Evolutionary conservation across 1,284 basidiomycete species (phyloP), one percentile per base, ranked within the genome.

Genomic region (Ganoderma lingzhi): DNA sequence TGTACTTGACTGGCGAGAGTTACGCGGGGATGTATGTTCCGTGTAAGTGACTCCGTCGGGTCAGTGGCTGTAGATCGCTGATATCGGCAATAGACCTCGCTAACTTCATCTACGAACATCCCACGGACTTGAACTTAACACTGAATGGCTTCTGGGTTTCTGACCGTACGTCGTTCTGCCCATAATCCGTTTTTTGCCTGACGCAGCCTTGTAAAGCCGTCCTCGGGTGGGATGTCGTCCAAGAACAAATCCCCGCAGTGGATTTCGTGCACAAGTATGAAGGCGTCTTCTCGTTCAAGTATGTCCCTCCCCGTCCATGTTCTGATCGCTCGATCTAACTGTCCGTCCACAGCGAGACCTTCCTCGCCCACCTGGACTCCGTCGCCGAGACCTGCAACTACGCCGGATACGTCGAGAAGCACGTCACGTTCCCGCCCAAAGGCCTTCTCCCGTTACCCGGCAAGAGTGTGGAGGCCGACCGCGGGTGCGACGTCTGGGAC

Each of bases 61-160:
- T 3, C 56, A 2, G 8, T 5, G 19, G 35, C n/a, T 14, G 28
- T 2, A 14, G 30, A 41, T n/a, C 41, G 56, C 9, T 45, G 45
- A 65, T 35, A 8, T 42, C 2, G 15, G 61, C 6, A 44, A 44
- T 62, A 93, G 92, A 93, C 74, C 90, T 93, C 70, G 92, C 93
- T 2, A 88, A 93, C 78, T 91, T 86, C 75, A 90, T 94, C 64
- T 91, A 88, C 74, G 84, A 86, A 41, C 81, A 93, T 64, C 86
- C 89, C 0, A 78, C 74, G 2, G 73, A 80, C 0, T 78, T 93
- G 9, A 84, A 87, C 64, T 82, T 93, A 30, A 81, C 84, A 30
- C 81, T 93, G 39, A 88, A 90, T 75, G 92, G 92, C 6, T 88
- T 91, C 48, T 93, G 90, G 90, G 88, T 93, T 48, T 84, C 84